Evolutionary conservation across 2,329 filamentous ascomycete species (phyloP), one percentile per base, ranked within the genome.

Genomic region (Helotiales sp.): DNA sequence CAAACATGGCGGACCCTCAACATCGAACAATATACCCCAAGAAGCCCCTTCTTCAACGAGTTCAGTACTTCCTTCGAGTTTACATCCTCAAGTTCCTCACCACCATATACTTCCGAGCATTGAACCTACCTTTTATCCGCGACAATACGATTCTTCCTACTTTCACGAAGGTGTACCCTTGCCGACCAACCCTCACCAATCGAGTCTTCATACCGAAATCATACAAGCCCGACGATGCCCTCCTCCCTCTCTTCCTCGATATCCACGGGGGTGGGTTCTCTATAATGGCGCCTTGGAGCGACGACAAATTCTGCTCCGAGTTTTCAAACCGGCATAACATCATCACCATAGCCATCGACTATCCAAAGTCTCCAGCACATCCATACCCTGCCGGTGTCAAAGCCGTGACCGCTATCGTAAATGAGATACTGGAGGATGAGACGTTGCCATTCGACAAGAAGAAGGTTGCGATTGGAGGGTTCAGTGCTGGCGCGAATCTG

Each of bases 191-290:
- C 3, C 73, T 78, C 13, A 61, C 71, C 22, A 72, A 74, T 24
- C 75, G 77, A 4, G 74, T 84, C 66, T 84, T 83, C 76, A 78
- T 80, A 55, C 72, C 72, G 8, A 69, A 69, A 40, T 69, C 64
- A 11, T 72, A 69, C 8, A 72, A 74, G 45, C 63, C 61, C 28
- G 70, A 65, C 17, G 69, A 71, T 63, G 54, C 50, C 6, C 61
- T 59, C 8, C 61, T 73, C 6, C 83, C 84, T 0, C 77, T 82
- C 1, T 78, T 85, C 60, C 76, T 87, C 47, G 80, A 82, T 64
- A 80, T 86, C 70, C 85, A 87, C 70, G 85, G 85, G 63, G 84
- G 85, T 61, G 84, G 83, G 37, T 86, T 85, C 73, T 79, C 79
- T 17, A 22, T 86, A 45, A 80, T 81, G 73, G 72, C 77, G 13